Evolutionary conservation across 2,329 filamentous ascomycete species (phyloP).

Genomic region (Aspergillus novofumigatus): DNA sequence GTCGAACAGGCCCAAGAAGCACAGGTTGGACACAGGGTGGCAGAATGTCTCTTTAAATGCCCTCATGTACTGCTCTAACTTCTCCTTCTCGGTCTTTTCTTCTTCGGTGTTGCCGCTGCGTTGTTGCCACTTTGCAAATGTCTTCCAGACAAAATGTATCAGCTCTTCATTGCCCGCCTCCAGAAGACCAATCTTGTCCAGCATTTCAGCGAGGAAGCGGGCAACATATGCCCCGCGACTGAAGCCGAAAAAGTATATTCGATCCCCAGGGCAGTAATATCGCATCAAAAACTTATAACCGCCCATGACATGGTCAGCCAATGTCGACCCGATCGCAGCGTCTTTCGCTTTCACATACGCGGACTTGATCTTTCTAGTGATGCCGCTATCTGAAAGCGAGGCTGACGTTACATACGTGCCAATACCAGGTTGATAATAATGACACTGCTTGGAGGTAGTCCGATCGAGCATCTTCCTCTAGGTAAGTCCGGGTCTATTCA

Average conservation of each 20-base stretch:
- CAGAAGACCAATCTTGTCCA: constrained; percentile 75
- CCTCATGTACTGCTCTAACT: no score
- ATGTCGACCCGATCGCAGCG: constrained; percentile 73
- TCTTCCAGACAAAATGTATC: constrained; percentile 75
- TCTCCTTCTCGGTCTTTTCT: no score
- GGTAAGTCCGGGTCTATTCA: neutral
- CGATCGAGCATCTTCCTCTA: constrained; percentile 37
- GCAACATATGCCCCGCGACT: constrained; percentile 70
- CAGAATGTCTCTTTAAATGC: no score
- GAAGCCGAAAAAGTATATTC: constrained; percentile 71
- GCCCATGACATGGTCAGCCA: constrained; percentile 77
- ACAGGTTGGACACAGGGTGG: no score
- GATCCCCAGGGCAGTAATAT: constrained; percentile 58
- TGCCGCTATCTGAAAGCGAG: constrained; percentile 26
- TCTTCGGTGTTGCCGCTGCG: no score
- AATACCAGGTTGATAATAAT: constrained; percentile 44
- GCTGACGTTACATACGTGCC: constrained; percentile 41
- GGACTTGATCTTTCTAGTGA: constrained; percentile 51
- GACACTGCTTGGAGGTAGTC: constrained; percentile 36
- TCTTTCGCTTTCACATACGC: constrained; percentile 48
- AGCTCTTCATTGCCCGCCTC: constrained; percentile 82
- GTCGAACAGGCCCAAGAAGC: no score
- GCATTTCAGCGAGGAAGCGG: constrained; percentile 75
- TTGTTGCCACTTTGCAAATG: constrained; percentile 19
- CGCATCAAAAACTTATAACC: constrained; percentile 78